These are phyloP conservation scores for Saccharomycopsis hybrid DNA, from an alignment of 1,139 yeast species.

Conservation along the genomic window DNA sequence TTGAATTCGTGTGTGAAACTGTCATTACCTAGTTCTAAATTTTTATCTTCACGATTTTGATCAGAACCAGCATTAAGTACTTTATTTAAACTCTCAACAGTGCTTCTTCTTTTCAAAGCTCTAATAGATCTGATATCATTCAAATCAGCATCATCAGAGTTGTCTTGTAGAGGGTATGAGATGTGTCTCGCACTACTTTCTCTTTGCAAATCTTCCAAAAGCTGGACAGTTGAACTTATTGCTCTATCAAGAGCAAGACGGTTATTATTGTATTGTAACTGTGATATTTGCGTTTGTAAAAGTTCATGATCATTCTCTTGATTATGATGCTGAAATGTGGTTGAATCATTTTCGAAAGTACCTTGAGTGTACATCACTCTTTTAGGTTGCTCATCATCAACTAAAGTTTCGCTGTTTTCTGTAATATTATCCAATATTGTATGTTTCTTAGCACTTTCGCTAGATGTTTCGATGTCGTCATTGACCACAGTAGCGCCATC, in stretches of 20 bases:
- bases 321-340: background rate
- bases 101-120: slow-evolving; percentile 19
- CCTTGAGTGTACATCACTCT: slow-evolving; percentile 16
- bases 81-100: slow-evolving; percentile 4
- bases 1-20: slow-evolving; percentile 34
- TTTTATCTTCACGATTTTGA: slow-evolving; percentile 23
- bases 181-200: slow-evolving; percentile 59
- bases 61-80: background rate
- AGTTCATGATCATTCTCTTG: slow-evolving; percentile 10
- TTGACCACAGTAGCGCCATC: background rate
- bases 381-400: slow-evolving; percentile 11
- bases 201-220: slow-evolving; percentile 46
- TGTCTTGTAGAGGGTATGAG: slow-evolving; percentile 49
- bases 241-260: slow-evolving; percentile 55
- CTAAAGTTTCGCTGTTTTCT: slow-evolving; percentile 6
- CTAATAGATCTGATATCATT: slow-evolving; percentile 19
- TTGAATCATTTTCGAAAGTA: slow-evolving; percentile 6
- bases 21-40: slow-evolving; percentile 27
- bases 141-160: slow-evolving; percentile 27
- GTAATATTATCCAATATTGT: slow-evolving; percentile 4
- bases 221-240: slow-evolving; percentile 48
- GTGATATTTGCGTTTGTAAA: slow-evolving; percentile 45
- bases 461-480: background rate
- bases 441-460: background rate
- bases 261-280: slow-evolving; percentile 64